These are phyloP conservation scores for Phyllosticta capitalensis DNA, from an alignment of 2,329 filamentous ascomycete genomes.

Conservation along the genomic window DNA sequence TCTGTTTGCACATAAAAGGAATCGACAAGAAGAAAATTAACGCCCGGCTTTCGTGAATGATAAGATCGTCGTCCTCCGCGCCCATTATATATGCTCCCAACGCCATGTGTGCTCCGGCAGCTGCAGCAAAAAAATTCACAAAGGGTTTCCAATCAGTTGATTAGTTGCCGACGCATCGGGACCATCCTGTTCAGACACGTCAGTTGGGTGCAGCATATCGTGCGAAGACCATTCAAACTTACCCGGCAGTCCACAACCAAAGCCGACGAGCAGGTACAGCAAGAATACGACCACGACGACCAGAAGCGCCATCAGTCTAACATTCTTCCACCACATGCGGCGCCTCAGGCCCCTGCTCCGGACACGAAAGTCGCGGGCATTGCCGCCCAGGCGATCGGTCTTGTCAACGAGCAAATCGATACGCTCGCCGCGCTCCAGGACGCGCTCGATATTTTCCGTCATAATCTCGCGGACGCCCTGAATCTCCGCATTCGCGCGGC, in stretches of 20 bases:
- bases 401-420: conserved; percentile 94
- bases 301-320: conserved; percentile 81
- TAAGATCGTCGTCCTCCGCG: neutral
- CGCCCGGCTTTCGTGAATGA: neutral
- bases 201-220: neutral
- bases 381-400: conserved; percentile 83
- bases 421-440: conserved; percentile 78
- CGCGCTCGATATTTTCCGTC: conserved; percentile 87
- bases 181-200: conserved; percentile 23
- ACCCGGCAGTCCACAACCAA: conserved; percentile 61
- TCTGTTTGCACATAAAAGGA: neutral
- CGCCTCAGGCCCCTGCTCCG: conserved; percentile 77
- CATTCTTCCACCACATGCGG: conserved; percentile 99
- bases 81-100: neutral
- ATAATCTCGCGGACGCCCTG: conserved; percentile 88
- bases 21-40: neutral
- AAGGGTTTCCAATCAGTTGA: neutral
- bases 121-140: neutral
- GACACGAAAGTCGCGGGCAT: conserved; percentile 81
- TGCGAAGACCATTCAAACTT: conserved; percentile 15
- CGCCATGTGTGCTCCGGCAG: neutral
- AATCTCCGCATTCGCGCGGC: conserved; percentile 78
- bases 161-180: conserved; percentile 26
- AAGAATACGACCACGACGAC: conserved; percentile 62
- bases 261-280: conserved; percentile 61